Conservation (phyloP, 148 eudicot genomes). For the Vaccinium corymbosum region DNA sequence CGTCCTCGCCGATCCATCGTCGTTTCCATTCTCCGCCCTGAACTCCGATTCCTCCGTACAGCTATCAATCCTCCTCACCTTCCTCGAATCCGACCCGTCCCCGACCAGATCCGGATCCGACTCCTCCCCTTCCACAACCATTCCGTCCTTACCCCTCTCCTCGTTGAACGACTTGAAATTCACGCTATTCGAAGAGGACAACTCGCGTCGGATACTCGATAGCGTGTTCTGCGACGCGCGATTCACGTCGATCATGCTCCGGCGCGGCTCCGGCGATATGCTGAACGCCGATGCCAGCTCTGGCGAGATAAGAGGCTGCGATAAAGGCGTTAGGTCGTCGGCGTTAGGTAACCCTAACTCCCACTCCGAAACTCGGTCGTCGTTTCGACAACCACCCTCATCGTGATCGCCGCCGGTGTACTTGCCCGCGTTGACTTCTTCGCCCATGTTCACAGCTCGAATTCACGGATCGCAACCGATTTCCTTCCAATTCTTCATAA, state of each 20-base stretch:
- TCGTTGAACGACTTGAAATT: constrained; percentile 26
- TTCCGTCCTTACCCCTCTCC: constrained; percentile 1
- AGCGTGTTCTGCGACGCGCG: constrained; percentile 52
- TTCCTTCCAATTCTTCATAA: constrained; percentile 13
- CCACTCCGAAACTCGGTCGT: constrained; percentile 48
- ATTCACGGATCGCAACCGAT: constrained; percentile 2
- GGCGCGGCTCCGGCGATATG: constrained; percentile 43
- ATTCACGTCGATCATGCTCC: constrained; percentile 41
- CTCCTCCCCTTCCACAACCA: constrained; percentile 25
- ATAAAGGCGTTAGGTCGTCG: constrained; percentile 45
- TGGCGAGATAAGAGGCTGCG: constrained; percentile 48
- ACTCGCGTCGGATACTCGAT: constrained; percentile 28
- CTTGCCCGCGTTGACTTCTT: constrained; percentile 34
- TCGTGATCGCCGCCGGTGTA: constrained; percentile 12
- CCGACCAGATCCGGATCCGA: constrained; percentile 32
- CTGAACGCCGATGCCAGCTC: constrained; percentile 55
- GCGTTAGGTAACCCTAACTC: constrained; percentile 44
- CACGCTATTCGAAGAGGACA: constrained; percentile 13
- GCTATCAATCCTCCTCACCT: constrained; percentile 25
- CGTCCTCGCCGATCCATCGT: constrained; percentile 33
- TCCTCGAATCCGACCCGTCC: constrained; percentile 37
- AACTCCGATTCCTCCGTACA: constrained; percentile 20
- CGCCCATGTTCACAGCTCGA: constrained; percentile 23
- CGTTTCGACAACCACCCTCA: constrained; percentile 22
- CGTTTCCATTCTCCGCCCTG: constrained; percentile 25